Base-by-base conservation (phyloP, 345 rosid genomes). In the Aquilaria yunnanensis region DNA sequence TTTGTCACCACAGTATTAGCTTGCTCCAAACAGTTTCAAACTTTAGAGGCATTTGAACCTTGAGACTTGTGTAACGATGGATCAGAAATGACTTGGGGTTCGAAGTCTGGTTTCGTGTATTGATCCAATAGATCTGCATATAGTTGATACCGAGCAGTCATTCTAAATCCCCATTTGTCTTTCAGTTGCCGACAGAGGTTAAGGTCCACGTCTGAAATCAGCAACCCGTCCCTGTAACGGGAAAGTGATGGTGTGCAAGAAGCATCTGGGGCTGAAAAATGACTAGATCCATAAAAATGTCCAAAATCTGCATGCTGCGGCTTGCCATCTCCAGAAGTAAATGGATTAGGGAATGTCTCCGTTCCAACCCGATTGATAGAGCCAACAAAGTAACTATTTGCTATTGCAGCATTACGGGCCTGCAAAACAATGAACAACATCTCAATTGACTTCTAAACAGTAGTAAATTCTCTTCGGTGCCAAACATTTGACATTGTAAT, bases 341-440 rank as follows among this genome's bases (percentile, higher is more conserved):
- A 88, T 13, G 97, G 80, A 69, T 88, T 83, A 13, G 99, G 96
- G 73, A 94, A 90, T 59, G 71, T 73, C 78, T 86, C 97, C 2
- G 96, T 94, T n/a, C 99, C 99, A 61, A 94, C 96, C 12, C 96
- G 88, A 72, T 94, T 94, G 53, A 94, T 88, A 45, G 99, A 94
- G 33, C 92, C 99, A n/a, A 88, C 96, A 64, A 86, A 94, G 74
- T 88, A 94, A 70, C 90, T 94, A 66, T 94, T 94, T 61, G 96
- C 93, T 61, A 94, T 86, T 14, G 96, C 97, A 64, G 96, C 99
- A 67, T 94, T 94, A 50, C 96, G 85, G 7, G 97, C 96, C 96
- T 94, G 85, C 14, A 63, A 56, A 67, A 66, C 47, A 32, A 62
- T 41, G 31, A 43, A 57, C 4, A 47, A 31, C 13, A 47, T n/a